A percentile compares a stretch with the other conserved stretches of the same genome.
phyloP scores from a whole-genome alignment of 345 rosid genomes.

The Firmiana major region DNA sequence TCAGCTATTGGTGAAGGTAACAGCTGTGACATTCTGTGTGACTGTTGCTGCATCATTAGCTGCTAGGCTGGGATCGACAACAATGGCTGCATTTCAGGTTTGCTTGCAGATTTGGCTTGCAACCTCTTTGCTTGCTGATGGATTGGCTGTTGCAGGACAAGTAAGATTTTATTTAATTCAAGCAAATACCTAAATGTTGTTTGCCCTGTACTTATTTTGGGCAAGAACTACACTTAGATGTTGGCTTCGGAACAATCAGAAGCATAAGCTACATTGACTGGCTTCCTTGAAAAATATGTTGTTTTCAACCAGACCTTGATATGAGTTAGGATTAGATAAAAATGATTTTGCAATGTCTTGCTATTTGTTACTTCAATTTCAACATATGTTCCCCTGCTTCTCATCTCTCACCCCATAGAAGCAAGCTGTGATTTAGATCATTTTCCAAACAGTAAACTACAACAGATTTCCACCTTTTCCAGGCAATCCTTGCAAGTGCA shows the following conservation, averaged over 20 bases:
- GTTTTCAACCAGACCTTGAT: neutral
- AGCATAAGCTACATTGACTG: neutral
- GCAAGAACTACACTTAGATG: neutral
- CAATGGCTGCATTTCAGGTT: constrained; percentile 76
- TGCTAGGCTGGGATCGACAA: constrained; percentile 47
- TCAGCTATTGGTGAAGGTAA: constrained; percentile 47
- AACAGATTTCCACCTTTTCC: neutral
- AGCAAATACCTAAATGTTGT: neutral
- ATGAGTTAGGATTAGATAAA: neutral
- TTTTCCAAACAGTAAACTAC: neutral
- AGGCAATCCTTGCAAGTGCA: constrained; percentile 63
- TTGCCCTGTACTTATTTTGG: neutral
- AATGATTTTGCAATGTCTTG: neutral
- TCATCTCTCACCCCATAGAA: neutral
- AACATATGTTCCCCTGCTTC: neutral
- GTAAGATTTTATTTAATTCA: constrained; percentile 31
- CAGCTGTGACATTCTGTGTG: constrained; percentile 58
- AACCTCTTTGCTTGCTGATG: constrained; percentile 72
- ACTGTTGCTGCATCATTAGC: constrained; percentile 69
- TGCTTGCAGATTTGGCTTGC: constrained; percentile 77
- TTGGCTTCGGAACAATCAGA: neutral
- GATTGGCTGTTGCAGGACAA: constrained; percentile 69
- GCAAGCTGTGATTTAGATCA: neutral
- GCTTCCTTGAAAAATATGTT: neutral
- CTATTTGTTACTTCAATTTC: neutral